Evolutionary conservation across 306 rosid genomes (phyloP), one percentile per base, ranked within the genome.

Genomic region (Astragalus glycyphyllos): DNA sequence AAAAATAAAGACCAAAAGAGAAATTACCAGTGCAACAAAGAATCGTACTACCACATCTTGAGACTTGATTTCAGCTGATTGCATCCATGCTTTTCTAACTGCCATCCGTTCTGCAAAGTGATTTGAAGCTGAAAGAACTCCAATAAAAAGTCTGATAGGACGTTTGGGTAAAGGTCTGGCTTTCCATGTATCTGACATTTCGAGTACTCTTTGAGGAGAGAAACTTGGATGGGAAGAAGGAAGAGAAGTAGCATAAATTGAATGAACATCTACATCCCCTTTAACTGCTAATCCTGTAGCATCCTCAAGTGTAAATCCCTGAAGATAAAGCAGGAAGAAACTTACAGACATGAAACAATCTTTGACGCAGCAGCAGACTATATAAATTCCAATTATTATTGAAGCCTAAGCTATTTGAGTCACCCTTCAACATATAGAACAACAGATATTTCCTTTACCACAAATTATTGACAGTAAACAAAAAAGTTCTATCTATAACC

Each of bases 61-160:
- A 55, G 92, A 86, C 80, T 81, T 88, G 84, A 90, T 76, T 66
- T 81, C 88, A 55, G 86, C 61, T 31, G 95, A 84, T 80, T 86
- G 96, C 98, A 92, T 86, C 98, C 98, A 89, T 35, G 98, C 88
- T 84, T 92, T 92, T 69, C 98, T 83, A 64, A 89, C 89, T 1
- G 96, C 89, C 98, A 92, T 92, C 38, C 98, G 87, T 77, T 92
- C 98, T 49, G 96, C 88, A 74, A 92, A 89, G 86, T 89, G 98
- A 82, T 89, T 92, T 35, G 98, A 83, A 58, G 98, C 98, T 65
- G 98, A 92, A 57, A 92, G 92, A 77, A 92, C 82, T 56, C 96
- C 98, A 64, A 92, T 55, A 63, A 89, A 87, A 62, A 89, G 89
- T 70, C 12, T 81, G 75, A 89, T 61, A 75, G 89, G 84, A 23